Evolutionary conservation across 1,139 yeast genomes (phyloP).

Genomic region (Debaryomyces coudertii): DNA sequence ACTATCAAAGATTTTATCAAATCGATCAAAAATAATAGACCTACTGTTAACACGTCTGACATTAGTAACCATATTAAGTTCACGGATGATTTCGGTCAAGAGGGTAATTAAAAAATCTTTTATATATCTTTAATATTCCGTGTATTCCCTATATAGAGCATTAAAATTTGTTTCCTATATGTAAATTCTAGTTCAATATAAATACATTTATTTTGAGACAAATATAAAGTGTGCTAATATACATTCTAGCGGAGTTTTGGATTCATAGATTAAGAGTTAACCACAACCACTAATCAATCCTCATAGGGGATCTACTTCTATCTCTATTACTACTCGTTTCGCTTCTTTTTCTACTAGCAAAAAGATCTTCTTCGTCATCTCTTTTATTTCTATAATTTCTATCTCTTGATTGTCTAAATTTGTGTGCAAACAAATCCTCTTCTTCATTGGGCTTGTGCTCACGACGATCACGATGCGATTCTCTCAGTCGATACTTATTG

Average conservation of each 20-base stretch:
- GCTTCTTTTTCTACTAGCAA: conserved; percentile 31
- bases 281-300: conserved; percentile 11
- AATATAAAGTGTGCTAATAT: conserved; percentile 3
- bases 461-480: conserved; percentile 9
- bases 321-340: conserved; percentile 12
- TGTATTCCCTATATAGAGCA: conserved; percentile 14
- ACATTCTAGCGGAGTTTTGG: conserved; percentile 1
- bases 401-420: conserved; percentile 16
- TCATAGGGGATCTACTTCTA: conserved; percentile 17
- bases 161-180: not conserved
- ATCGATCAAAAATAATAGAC: conserved; percentile 88
- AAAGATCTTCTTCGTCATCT: conserved; percentile 41
- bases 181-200: not conserved
- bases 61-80: conserved; percentile 82
- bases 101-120: conserved; percentile 64
- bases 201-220: conserved; percentile 9
- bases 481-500: conserved; percentile 13
- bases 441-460: conserved; percentile 21
- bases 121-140: not conserved
- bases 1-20: conserved; percentile 91
- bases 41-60: conserved; percentile 89
- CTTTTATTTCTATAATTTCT: conserved; percentile 14
- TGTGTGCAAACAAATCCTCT: conserved; percentile 39
- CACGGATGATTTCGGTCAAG: conserved; percentile 95
- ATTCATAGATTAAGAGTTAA: not conserved